Conservation (phyloP, 306 rosid genomes). For the Rosa rugosa region DNA sequence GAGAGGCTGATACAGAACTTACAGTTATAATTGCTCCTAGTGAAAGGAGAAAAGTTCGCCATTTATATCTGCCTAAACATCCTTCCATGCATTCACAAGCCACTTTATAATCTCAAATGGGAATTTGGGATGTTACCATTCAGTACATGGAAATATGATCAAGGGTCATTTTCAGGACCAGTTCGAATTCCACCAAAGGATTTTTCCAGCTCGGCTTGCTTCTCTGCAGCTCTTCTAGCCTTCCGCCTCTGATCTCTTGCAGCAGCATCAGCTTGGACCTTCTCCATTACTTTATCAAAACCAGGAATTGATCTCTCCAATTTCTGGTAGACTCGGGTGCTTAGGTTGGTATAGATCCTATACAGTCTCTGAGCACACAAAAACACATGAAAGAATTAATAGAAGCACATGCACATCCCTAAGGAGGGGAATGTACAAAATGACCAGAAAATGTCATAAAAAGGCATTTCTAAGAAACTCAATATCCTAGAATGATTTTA, state of each 20-base stretch:
- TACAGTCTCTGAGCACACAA: conserved; percentile 46
- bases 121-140: background rate
- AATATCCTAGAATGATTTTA: background rate
- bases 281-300: conserved; percentile 40
- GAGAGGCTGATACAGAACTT: background rate
- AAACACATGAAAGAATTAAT: conserved; percentile 22
- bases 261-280: conserved; percentile 20
- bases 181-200: conserved; percentile 1
- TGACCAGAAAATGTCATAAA: background rate
- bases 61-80: conserved; percentile 4
- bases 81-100: background rate
- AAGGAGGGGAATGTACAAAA: background rate
- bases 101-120: background rate
- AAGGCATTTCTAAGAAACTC: background rate
- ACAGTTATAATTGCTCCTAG: background rate
- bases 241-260: conserved; percentile 27
- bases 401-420: conserved; percentile 10
- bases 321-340: conserved; percentile 1
- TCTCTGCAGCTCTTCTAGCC: conserved; percentile 33
- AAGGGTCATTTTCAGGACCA: conserved; percentile 4
- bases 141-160: background rate
- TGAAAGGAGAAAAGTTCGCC: background rate
- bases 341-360: conserved; percentile 25
- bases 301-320: conserved; percentile 53
- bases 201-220: conserved; percentile 26